Evolutionary conservation across 2,329 filamentous ascomycete genomes (phyloP).

Genomic region (Escovopsis sp.): DNA sequence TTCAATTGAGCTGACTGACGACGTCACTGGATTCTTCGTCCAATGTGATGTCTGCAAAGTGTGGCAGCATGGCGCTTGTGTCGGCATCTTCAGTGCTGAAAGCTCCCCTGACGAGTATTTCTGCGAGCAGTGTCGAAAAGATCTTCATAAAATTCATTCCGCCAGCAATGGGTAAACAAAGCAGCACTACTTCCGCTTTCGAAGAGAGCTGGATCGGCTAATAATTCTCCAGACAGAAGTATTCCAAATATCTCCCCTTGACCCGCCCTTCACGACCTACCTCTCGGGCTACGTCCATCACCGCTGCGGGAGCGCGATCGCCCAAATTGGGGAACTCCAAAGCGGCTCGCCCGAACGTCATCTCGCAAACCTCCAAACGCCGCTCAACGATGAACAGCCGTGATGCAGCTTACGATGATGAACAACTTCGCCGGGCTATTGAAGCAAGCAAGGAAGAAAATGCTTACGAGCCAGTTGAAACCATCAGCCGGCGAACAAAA

Average conservation of each 20-base stretch:
- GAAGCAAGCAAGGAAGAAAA: conserved; percentile 87
- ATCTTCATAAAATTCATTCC: conserved; percentile 70
- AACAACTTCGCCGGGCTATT: conserved; percentile 73
- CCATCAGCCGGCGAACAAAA: conserved; percentile 54
- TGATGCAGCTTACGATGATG: conserved; percentile 88
- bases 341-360: conserved; percentile 36
- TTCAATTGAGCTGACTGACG: conserved; percentile 55
- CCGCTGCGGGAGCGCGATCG: conserved; percentile 44
- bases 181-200: not conserved
- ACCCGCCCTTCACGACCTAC: conserved; percentile 39
- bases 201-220: not conserved
- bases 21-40: conserved; percentile 88
- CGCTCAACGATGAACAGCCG: conserved; percentile 96
- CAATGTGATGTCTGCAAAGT: conserved; percentile 97
- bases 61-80: conserved; percentile 96
- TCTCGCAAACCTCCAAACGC: conserved; percentile 54
- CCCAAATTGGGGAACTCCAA: conserved; percentile 39
- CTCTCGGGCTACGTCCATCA: conserved; percentile 48
- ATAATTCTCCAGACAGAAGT: conserved; percentile 37
- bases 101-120: conserved; percentile 94
- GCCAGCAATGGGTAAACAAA: conserved; percentile 79
- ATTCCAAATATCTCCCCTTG: conserved; percentile 49
- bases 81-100: conserved; percentile 89
- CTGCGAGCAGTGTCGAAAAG: conserved; percentile 86
- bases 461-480: conserved; percentile 31